Percentiles rank a stretch among this genome's conserved stretches.
phyloP scores from a whole-genome alignment of 2,329 filamentous ascomycete genomes.

The Fusarium sp. region DNA sequence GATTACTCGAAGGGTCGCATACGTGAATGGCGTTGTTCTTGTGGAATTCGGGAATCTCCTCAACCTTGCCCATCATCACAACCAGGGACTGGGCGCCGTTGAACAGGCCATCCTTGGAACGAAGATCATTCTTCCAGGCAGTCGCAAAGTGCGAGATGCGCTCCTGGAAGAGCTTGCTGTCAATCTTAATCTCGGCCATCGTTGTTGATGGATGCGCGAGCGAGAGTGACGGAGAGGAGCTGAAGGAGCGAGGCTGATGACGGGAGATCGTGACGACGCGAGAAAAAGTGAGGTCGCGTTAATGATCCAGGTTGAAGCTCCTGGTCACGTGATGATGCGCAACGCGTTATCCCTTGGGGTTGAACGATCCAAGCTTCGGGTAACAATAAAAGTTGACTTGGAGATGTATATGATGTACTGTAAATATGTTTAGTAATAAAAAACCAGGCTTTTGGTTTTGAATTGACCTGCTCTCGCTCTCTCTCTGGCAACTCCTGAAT shows the following conservation, averaged over 20 bases:
- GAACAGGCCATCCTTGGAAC: conserved; percentile 84
- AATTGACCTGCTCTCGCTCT: too few species aligned
- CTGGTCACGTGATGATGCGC: conserved; percentile 49
- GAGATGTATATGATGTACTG: too few species aligned
- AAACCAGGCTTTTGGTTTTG: neutral
- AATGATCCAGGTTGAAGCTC: conserved; percentile 48
- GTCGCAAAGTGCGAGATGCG: conserved; percentile 86
- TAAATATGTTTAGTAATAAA: neutral
- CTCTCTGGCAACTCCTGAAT: neutral
- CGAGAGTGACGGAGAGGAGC: conserved; percentile 40
- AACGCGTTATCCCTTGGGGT: conserved; percentile 35
- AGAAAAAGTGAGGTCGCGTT: conserved; percentile 55
- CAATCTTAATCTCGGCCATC: conserved; percentile 91
- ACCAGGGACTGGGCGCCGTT: conserved; percentile 86
- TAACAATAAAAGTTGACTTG: neutral
- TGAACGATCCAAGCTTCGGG: conserved; percentile 35
- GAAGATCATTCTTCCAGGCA: conserved; percentile 96
- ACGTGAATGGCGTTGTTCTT: conserved; percentile 98
- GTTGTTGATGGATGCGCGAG: conserved; percentile 51
- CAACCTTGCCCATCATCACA: conserved; percentile 93
- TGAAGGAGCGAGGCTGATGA: conserved; percentile 39
- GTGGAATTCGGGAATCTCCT: conserved; percentile 85
- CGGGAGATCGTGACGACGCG: conserved; percentile 48
- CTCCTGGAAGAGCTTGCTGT: conserved; percentile 92
- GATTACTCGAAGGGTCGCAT: conserved; percentile 49